phyloP scores from a whole-genome alignment of 768 basidiomycete species.

The Suillus subalutaceus region DNA sequence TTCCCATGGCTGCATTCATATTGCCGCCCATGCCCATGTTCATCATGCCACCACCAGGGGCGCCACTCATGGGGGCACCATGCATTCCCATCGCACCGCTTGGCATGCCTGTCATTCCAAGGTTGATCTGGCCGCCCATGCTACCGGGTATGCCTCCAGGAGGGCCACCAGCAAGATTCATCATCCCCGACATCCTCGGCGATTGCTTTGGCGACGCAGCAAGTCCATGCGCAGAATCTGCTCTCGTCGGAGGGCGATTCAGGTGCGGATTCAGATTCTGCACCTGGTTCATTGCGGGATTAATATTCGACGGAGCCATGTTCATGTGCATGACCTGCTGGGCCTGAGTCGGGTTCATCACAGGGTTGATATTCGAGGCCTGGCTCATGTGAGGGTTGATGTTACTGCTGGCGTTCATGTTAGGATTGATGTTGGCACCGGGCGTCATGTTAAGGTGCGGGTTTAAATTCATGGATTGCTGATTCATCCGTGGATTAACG shows the following conservation, averaged over 20 bases:
- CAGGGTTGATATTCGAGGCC: slow-evolving; percentile 24
- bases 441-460: slow-evolving; percentile 21
- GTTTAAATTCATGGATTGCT: slow-evolving; percentile 24
- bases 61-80: slow-evolving; percentile 17
- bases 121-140: slow-evolving; percentile 9
- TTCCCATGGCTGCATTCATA: slow-evolving; percentile 18
- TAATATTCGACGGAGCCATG: slow-evolving; percentile 16
- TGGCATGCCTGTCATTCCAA: slow-evolving; percentile 17
- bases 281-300: slow-evolving; percentile 15
- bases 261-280: slow-evolving; percentile 13
- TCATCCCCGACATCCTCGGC: slow-evolving; percentile 19
- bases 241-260: slow-evolving; percentile 33
- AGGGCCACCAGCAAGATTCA: slow-evolving; percentile 9
- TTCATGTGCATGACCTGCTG: slow-evolving; percentile 26
- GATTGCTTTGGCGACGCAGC: slow-evolving; percentile 32
- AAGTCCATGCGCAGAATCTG: slow-evolving; percentile 31
- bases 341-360: slow-evolving; percentile 13
- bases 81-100: slow-evolving; percentile 22
- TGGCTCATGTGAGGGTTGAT: slow-evolving; percentile 23
- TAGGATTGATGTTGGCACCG: slow-evolving; percentile 17
- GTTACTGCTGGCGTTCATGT: slow-evolving; percentile 17
- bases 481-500: slow-evolving; percentile 28
- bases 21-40: slow-evolving; percentile 16
- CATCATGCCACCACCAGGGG: background rate
- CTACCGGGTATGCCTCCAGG: slow-evolving; percentile 14